Conservation (phyloP, 345 rosid species). For the Eucalyptus erythrocorys region DNA sequence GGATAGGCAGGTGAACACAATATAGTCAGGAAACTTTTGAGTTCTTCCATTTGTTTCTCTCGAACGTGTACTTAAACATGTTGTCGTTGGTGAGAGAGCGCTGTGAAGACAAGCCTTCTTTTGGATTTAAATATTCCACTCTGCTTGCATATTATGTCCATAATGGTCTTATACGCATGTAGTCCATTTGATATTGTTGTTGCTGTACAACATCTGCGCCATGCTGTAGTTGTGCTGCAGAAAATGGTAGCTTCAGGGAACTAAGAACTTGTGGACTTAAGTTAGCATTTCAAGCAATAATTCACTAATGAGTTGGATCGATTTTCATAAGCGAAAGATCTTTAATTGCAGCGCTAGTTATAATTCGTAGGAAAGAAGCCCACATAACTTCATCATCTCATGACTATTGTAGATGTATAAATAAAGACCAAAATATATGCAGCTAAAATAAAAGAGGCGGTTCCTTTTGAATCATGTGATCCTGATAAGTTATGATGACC, state of each 20-base stretch:
- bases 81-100: neutral
- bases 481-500: neutral
- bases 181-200: neutral
- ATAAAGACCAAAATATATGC: neutral
- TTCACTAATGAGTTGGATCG: neutral
- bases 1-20: neutral
- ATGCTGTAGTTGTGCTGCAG: neutral
- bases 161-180: neutral
- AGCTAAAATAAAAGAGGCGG: neutral
- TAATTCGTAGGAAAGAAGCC: neutral
- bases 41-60: neutral
- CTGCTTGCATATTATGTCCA: neutral
- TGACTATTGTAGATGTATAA: neutral
- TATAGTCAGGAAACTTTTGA: neutral
- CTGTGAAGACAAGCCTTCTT: neutral
- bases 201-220: neutral
- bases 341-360: neutral
- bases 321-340: neutral
- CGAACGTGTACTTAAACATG: neutral
- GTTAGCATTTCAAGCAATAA: neutral
- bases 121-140: neutral
- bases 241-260: neutral
- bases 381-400: neutral
- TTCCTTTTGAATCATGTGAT: neutral
- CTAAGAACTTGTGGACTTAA: neutral